Conservation (phyloP, 495 filamentous ascomycete genomes). For the Talaromyces adpressus region DNA sequence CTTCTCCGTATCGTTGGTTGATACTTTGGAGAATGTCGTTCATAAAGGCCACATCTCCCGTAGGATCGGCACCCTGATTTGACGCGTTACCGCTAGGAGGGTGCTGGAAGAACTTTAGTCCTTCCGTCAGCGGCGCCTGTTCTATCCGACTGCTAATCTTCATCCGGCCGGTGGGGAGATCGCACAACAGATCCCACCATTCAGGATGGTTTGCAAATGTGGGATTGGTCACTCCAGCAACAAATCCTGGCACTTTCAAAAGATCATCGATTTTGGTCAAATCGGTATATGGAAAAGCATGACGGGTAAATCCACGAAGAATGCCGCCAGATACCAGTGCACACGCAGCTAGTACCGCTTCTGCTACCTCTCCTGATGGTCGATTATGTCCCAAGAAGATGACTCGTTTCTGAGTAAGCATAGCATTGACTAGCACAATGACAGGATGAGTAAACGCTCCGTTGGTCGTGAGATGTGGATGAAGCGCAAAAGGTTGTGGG, state of each 20-base stretch:
- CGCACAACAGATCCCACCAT: conserved; percentile 98
- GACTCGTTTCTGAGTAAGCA: conserved; percentile 93
- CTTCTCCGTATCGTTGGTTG: conserved; percentile 77
- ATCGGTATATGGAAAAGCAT: conserved; percentile 98
- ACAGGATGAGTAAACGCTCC: conserved; percentile 58
- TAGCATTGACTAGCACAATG: conserved; percentile 47
- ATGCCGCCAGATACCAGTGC: conserved; percentile 91
- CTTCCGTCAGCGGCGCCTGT: conserved; percentile 67
- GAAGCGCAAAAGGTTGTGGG: conserved; percentile 79
- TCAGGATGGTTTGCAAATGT: conserved; percentile 90
- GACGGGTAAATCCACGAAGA: conserved; percentile 90
- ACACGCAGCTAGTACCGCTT: conserved; percentile 90
- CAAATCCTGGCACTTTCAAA: conserved; percentile 91
- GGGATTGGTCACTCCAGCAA: conserved; percentile 96
- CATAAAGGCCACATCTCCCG: conserved; percentile 88
- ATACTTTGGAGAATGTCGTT: conserved; percentile 76
- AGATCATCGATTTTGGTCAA: conserved; percentile 97
- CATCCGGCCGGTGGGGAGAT: conserved; percentile 85
- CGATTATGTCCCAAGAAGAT: conserved; percentile 94
- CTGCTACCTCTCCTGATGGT: conserved; percentile 88
- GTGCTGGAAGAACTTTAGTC: conserved; percentile 77
- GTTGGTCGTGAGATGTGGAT: conserved; percentile 89
- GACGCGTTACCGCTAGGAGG: conserved; percentile 54
- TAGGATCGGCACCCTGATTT: conserved; percentile 48
- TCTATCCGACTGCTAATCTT: conserved; percentile 86